Percentiles rank a stretch among this genome's conserved stretches.
Evolutionary conservation across 2,329 filamentous ascomycete genomes (phyloP).

Genomic region (Xylaria sp.): DNA sequence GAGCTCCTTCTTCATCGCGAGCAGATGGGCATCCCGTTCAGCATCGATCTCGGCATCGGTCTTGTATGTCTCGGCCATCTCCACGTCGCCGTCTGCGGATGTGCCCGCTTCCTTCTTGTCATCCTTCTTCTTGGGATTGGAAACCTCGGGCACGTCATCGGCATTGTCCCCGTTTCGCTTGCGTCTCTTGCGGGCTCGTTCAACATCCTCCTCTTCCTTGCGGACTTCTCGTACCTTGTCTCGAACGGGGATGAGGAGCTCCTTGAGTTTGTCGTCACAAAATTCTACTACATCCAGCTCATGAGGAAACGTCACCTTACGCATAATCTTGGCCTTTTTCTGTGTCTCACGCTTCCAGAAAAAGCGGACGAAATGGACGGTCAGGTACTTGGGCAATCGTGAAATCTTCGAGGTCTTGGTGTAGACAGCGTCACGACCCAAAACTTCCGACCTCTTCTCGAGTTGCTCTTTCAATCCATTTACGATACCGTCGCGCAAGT

Average conservation of each 20-base stretch:
- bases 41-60: slow-evolving; percentile 93
- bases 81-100: slow-evolving; percentile 72
- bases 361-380: slow-evolving; percentile 97
- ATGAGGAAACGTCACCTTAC: slow-evolving; percentile 94
- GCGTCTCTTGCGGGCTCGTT: slow-evolving; percentile 90
- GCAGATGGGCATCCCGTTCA: slow-evolving; percentile 79
- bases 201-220: slow-evolving; percentile 94
- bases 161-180: slow-evolving; percentile 69
- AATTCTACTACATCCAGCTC: slow-evolving; percentile 95
- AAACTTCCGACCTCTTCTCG: slow-evolving; percentile 84
- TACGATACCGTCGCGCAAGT: slow-evolving; percentile 87
- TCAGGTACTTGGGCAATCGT: slow-evolving; percentile 91
- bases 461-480: slow-evolving; percentile 87
- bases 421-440: slow-evolving; percentile 83
- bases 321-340: slow-evolving; percentile 99
- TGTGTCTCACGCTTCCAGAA: slow-evolving; percentile 96
- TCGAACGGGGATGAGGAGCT: slow-evolving; percentile 86
- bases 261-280: slow-evolving; percentile 89
- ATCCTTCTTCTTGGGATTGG: slow-evolving; percentile 62
- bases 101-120: slow-evolving; percentile 49
- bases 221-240: slow-evolving; percentile 95
- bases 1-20: slow-evolving; percentile 88
- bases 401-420: slow-evolving; percentile 93
- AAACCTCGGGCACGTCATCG: slow-evolving; percentile 60
- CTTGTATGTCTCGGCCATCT: slow-evolving; percentile 84